A percentile compares a stretch with the other conserved stretches of the same genome.
phyloP scores from a whole-genome alignment of 176 grass and related monocot species.

The Miscanthus lutarioriparius region DNA sequence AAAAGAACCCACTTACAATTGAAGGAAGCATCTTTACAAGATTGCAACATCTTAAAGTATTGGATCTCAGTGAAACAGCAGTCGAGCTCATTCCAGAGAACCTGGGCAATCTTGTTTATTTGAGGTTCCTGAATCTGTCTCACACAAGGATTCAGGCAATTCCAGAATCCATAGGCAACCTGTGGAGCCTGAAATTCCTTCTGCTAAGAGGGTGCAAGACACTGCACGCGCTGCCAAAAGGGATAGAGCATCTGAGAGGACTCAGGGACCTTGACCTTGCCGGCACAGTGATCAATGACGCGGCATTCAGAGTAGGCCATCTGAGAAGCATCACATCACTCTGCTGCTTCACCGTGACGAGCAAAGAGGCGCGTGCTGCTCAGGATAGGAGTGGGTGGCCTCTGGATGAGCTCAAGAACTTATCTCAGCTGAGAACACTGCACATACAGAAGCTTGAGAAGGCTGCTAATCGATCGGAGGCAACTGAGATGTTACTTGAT shows the following conservation, averaged over 20 bases:
- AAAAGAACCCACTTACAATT: constrained; percentile 53
- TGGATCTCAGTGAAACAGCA: constrained; percentile 61
- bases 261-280: constrained; percentile 71
- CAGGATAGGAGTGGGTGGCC: constrained; percentile 45
- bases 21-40: constrained; percentile 40
- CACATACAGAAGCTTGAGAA: constrained; percentile 64
- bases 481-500: constrained; percentile 39
- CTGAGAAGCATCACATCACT: constrained; percentile 59
- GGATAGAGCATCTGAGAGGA: constrained; percentile 52
- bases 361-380: constrained; percentile 11
- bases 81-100: constrained; percentile 57
- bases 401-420: constrained; percentile 60
- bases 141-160: constrained; percentile 55
- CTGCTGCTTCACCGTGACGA: constrained; percentile 41
- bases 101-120: constrained; percentile 53
- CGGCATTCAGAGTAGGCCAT: constrained; percentile 58
- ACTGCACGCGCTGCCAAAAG: constrained; percentile 62
- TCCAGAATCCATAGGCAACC: constrained; percentile 49
- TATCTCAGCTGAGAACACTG: constrained; percentile 59
- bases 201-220: constrained; percentile 59
- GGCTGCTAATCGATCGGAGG: constrained; percentile 32
- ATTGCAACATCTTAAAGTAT: constrained; percentile 47
- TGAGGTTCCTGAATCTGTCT: constrained; percentile 76
- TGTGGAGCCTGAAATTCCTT: constrained; percentile 68
- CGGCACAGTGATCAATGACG: constrained; percentile 40